Percentiles rank a stretch among this genome's conserved stretches.
phyloP scores from a whole-genome alignment of 441 rosid species.

The Jatropha multifida region DNA sequence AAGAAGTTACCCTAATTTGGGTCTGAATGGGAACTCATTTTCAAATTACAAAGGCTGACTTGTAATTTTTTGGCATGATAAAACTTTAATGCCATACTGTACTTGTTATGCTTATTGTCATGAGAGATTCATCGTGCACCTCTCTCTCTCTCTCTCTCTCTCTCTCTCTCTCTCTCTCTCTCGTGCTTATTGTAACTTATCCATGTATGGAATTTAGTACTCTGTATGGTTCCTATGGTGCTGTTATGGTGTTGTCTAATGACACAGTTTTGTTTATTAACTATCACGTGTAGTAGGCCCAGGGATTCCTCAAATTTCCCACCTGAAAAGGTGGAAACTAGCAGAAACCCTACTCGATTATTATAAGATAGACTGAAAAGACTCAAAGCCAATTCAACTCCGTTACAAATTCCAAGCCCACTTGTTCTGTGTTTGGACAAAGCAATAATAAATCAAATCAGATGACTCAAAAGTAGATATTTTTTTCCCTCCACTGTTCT shows the following conservation, averaged over 20 bases:
- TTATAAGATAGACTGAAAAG: neutral
- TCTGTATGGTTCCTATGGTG: neutral
- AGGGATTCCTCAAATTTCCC: neutral
- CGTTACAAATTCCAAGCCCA: neutral
- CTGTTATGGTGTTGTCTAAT: neutral
- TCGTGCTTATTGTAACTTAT: no score
- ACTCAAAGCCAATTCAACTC: neutral
- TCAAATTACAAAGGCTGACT: neutral
- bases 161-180: no score
- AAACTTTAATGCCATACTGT: neutral
- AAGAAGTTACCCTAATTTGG: neutral
- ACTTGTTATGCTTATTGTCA: neutral
- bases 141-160: no score
- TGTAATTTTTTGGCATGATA: constrained; percentile 5
- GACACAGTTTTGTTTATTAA: no score
- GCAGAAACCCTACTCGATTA: neutral
- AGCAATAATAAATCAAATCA: neutral
- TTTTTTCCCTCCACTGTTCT: neutral
- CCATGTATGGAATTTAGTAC: no score
- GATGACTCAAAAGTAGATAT: neutral
- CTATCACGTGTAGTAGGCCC: neutral
- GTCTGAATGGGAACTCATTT: neutral
- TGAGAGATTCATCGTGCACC: neutral
- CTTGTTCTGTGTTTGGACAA: neutral
- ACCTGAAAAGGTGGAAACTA: neutral